A percentile compares a stretch with the other conserved stretches of the same genome.
These are phyloP conservation scores for Corniculantispora saksenae DNA, from an alignment of 2,329 filamentous ascomycete genomes.

Conservation along the genomic window DNA sequence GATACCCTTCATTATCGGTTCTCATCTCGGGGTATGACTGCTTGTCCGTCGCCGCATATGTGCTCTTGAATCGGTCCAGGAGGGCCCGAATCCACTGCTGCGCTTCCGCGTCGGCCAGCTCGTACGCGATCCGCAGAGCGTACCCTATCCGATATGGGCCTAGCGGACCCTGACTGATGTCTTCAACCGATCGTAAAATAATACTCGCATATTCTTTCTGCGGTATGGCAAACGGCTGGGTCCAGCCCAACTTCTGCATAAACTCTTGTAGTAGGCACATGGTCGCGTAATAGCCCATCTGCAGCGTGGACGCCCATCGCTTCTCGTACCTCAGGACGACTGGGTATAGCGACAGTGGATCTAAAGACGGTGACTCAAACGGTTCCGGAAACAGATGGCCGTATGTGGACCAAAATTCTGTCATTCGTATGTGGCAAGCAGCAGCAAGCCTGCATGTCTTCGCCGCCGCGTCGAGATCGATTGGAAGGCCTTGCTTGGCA, in stretches of 20 bases:
- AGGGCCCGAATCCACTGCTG: conserved; percentile 15
- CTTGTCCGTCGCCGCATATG: conserved; percentile 19
- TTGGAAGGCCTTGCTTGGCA: conserved; percentile 29
- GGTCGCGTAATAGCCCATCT: conserved; percentile 40
- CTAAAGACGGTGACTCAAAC: conserved; percentile 30
- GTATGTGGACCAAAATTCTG: conserved; percentile 35
- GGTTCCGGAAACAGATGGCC: conserved; percentile 27
- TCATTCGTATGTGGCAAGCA: conserved; percentile 32
- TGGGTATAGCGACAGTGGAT: conserved; percentile 35
- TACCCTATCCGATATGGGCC: conserved; percentile 42
- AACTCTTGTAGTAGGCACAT: conserved; percentile 42
- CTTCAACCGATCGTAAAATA: conserved; percentile 41
- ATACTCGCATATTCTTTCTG: conserved; percentile 32
- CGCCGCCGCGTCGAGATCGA: conserved; percentile 32
- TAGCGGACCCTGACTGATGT: conserved; percentile 38
- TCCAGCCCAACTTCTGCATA: conserved; percentile 34
- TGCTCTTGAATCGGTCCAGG: conserved; percentile 13
- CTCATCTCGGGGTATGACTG: conserved; percentile 9
- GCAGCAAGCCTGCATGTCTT: conserved; percentile 31
- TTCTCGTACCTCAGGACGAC: conserved; percentile 33
- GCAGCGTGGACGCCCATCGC: conserved; percentile 36
- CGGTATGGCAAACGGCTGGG: conserved; percentile 28
- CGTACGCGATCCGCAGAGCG: conserved; percentile 40
- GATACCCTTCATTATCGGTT: conserved; percentile 13
- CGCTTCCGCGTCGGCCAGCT: conserved; percentile 12